phyloP scores from a whole-genome alignment of 2,329 filamentous ascomycete species.

The Trichoderma citrinoviride region DNA sequence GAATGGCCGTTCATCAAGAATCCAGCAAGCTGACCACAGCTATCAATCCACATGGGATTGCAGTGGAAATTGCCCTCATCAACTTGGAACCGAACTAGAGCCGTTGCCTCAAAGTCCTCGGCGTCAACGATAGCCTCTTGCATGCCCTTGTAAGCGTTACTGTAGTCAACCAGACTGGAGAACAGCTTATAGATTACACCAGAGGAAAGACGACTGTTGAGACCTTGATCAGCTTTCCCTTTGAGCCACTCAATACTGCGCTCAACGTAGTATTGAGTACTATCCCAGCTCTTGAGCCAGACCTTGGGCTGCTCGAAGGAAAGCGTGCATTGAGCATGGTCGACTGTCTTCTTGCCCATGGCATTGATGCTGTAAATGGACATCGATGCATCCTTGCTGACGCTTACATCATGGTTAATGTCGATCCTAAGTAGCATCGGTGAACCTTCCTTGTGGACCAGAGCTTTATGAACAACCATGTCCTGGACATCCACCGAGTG shows the following conservation, averaged over 20 bases:
- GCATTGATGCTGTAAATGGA: conserved; percentile 5
- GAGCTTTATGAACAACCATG: conserved; percentile 40
- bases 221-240: conserved; percentile 11
- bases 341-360: conserved; percentile 37
- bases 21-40: conserved; percentile 33
- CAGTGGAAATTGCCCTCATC: conserved; percentile 19
- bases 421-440: conserved; percentile 8
- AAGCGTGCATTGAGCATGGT: conserved; percentile 19
- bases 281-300: conserved; percentile 14
- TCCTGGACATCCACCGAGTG: conserved; percentile 41
- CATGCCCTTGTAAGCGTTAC: conserved; percentile 20
- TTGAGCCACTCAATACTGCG: conserved; percentile 19
- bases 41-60: conserved; percentile 23
- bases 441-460: conserved; percentile 15
- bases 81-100: conserved; percentile 16
- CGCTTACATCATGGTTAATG: background rate
- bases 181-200: conserved; percentile 24
- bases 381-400: background rate
- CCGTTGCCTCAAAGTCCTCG: conserved; percentile 13
- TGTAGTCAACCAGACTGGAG: conserved; percentile 17
- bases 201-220: conserved; percentile 7
- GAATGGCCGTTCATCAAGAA: conserved; percentile 53
- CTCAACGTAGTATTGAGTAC: conserved; percentile 12
- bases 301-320: conserved; percentile 19
- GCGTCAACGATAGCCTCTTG: conserved; percentile 20